Conservation (phyloP, 108 stramenopile genomes). For the Skeletonema grethae region DNA sequence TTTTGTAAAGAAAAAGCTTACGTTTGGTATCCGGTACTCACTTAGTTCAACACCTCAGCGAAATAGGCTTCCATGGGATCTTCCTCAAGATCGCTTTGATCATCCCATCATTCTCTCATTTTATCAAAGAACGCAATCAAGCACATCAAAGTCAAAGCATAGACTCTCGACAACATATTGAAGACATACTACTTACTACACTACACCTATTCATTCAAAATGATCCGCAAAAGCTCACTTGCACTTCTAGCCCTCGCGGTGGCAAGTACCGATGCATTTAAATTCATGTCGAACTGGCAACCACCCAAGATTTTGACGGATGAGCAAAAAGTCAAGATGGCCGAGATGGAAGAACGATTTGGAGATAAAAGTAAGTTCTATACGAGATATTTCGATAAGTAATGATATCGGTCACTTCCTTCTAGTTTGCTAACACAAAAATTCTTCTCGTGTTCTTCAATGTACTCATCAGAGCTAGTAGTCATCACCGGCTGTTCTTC, state of each 20-base stretch:
- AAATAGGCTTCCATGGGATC: background rate
- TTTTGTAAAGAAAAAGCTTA: background rate
- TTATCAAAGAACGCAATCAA: no score
- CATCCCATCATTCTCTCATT: no score
- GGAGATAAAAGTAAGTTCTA: constrained; percentile 81
- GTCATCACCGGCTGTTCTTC: constrained; percentile 89
- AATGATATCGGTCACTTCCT: background rate
- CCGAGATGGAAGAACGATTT: constrained; percentile 64
- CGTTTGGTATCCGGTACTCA: background rate
- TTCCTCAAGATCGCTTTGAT: background rate
- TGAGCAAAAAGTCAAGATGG: constrained; percentile 52
- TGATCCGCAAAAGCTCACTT: no score
- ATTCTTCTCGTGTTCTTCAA: background rate
- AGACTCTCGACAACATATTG: no score
- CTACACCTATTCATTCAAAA: no score
- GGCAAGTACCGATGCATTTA: constrained; percentile 50
- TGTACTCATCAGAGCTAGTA: constrained; percentile 76
- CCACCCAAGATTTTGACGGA: constrained; percentile 62
- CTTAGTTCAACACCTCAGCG: constrained; percentile 4
- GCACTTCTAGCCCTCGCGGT: constrained; percentile 12
- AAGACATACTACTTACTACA: no score
- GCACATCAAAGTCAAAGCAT: no score
- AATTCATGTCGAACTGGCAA: constrained; percentile 81
- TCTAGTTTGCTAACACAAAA: background rate
- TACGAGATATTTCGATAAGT: background rate